Percentiles rank a stretch among this genome's conserved stretches.
Conservation (phyloP, 768 basidiomycete genomes). For the Rhodosporidiobolus sp. region DNA sequence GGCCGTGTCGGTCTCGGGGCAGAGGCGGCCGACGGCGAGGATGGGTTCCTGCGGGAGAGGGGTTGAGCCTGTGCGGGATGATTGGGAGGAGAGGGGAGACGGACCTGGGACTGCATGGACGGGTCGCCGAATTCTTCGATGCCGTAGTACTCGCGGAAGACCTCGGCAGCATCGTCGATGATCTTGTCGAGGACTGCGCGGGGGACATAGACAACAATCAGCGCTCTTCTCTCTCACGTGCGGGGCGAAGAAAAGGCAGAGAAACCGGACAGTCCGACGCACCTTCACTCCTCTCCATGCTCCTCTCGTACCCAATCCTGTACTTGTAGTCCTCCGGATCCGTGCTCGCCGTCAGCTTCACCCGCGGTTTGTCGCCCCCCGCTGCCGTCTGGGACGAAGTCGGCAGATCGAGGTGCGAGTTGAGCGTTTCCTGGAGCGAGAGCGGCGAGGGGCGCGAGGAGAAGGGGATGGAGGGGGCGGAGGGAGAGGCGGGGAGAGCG, state of each 20-base stretch:
- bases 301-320: constrained; percentile 92
- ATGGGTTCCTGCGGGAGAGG: constrained; percentile 55
- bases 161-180: constrained; percentile 80
- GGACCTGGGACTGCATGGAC: constrained; percentile 41
- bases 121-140: constrained; percentile 74
- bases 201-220: not conserved
- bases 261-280: constrained; percentile 13
- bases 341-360: constrained; percentile 43
- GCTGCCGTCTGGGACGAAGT: constrained; percentile 33
- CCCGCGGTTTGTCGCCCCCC: constrained; percentile 39
- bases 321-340: constrained; percentile 56
- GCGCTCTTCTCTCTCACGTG: not conserved
- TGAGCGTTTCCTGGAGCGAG: constrained; percentile 48
- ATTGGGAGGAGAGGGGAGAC: not conserved
- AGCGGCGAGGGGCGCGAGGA: constrained; percentile 8
- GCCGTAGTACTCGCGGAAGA: constrained; percentile 65
- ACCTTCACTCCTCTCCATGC: constrained; percentile 80
- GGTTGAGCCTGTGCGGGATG: constrained; percentile 10
- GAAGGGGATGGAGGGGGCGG: constrained; percentile 28
- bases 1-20: constrained; percentile 63
- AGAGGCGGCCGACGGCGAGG: constrained; percentile 69
- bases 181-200: constrained; percentile 70
- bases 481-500: constrained; percentile 12
- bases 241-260: not conserved
- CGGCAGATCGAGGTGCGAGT: constrained; percentile 46